These are phyloP conservation scores for Hibiscus trionum DNA, from an alignment of 345 rosid species.

Conservation along the genomic window DNA sequence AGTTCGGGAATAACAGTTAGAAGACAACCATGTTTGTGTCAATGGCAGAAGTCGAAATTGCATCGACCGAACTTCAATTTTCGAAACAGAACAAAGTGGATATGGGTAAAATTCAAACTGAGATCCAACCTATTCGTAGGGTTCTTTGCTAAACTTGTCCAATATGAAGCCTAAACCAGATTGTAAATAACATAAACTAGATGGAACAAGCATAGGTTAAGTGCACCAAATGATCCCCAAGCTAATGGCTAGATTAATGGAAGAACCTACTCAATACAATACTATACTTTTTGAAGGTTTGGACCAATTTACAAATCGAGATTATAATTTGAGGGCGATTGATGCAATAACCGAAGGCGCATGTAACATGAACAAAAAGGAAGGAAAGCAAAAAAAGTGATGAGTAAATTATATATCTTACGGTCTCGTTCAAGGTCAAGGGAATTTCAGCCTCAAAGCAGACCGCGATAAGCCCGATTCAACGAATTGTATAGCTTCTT, in stretches of 20 bases:
- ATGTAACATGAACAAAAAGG: not conserved
- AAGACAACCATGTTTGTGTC: too few relatives aligned
- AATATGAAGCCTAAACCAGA: not conserved
- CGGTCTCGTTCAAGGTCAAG: not conserved
- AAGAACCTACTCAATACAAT: too few relatives aligned
- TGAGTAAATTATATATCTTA: not conserved
- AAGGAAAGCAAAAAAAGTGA: not conserved
- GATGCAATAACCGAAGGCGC: not conserved
- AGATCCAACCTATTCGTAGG: not conserved
- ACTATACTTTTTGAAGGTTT: not conserved
- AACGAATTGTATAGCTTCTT: constrained; percentile 20
- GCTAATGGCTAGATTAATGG: too few relatives aligned
- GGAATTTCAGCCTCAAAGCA: not conserved
- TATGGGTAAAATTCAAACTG: not conserved
- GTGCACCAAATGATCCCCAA: not conserved
- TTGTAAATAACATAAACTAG: not conserved
- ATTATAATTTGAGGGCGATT: too few relatives aligned
- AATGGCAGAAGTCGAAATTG: too few relatives aligned
- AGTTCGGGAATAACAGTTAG: too few relatives aligned
- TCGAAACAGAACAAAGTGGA: too few relatives aligned
- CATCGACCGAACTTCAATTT: too few relatives aligned
- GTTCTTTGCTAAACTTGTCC: not conserved
- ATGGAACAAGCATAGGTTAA: not conserved
- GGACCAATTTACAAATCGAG: not conserved
- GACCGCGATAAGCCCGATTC: not conserved